These are phyloP conservation scores for Claviceps spartinae DNA, from an alignment of 2,329 filamentous ascomycete genomes.

Conservation along the genomic window DNA sequence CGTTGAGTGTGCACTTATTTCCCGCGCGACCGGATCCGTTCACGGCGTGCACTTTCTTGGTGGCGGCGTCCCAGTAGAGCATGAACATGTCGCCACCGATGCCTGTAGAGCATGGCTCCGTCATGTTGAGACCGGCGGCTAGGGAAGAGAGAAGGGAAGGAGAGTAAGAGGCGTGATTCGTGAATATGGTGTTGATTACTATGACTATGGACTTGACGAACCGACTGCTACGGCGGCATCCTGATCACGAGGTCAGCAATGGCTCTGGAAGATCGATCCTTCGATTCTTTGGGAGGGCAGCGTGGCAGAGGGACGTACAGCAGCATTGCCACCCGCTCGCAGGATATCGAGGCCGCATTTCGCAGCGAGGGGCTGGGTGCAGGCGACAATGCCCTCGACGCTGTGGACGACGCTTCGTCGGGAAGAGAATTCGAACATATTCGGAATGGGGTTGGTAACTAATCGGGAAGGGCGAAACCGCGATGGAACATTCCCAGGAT, in stretches of 20 bases:
- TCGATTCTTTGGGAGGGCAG: too few species aligned
- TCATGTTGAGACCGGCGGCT: constrained; percentile 87
- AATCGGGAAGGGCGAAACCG: too few species aligned
- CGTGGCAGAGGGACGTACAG: constrained; percentile 41
- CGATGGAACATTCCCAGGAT: too few species aligned
- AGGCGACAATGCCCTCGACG: constrained; percentile 80
- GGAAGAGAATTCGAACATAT: constrained; percentile 57
- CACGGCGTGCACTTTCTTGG: constrained; percentile 67
- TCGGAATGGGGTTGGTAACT: constrained; percentile 28
- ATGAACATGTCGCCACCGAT: constrained; percentile 98
- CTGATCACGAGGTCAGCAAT: constrained; percentile 28
- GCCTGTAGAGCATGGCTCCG: constrained; percentile 82
- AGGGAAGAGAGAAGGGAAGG: background rate
- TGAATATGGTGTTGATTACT: too few species aligned
- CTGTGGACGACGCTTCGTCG: constrained; percentile 87
- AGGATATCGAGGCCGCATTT: constrained; percentile 77
- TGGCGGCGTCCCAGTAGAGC: constrained; percentile 76
- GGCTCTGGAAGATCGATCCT: background rate
- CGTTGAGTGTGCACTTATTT: constrained; percentile 52
- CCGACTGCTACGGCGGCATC: constrained; percentile 92
- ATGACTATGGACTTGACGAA: constrained; percentile 20
- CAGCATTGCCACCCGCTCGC: constrained; percentile 83
- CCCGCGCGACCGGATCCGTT: constrained; percentile 89
- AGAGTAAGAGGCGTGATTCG: background rate
- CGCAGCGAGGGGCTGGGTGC: constrained; percentile 77